A percentile compares a stretch with the other conserved stretches of the same genome.
Conservation (phyloP, 495 filamentous ascomycete genomes). For the Aspergillus bertholletiae region DNA sequence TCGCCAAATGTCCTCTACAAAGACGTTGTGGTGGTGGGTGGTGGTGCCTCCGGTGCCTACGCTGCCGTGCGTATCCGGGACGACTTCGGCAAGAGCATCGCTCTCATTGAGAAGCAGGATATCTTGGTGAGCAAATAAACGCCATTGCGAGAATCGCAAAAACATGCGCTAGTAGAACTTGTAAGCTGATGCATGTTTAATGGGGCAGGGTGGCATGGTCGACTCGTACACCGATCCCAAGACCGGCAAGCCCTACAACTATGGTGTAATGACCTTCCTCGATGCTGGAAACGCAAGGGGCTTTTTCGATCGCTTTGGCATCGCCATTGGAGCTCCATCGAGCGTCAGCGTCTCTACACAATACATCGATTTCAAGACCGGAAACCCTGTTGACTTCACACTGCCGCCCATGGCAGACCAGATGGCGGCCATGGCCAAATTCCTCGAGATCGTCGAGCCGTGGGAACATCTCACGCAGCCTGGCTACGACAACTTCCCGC, state of each 20-base stretch:
- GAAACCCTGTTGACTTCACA: constrained; percentile 21
- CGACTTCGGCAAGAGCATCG: constrained; percentile 33
- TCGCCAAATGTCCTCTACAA: constrained; percentile 6
- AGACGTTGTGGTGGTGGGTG: constrained; percentile 44
- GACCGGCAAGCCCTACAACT: constrained; percentile 31
- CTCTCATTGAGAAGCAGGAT: constrained; percentile 36
- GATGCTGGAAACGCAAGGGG: constrained; percentile 27
- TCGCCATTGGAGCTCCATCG: constrained; percentile 20
- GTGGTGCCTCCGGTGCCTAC: constrained; percentile 46
- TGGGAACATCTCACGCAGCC: constrained; percentile 36
- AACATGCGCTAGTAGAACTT: background rate
- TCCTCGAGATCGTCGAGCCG: constrained; percentile 27
- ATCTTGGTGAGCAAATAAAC: constrained; percentile 26
- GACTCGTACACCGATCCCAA: constrained; percentile 35
- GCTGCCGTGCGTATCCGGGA: constrained; percentile 46
- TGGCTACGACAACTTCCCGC: constrained; percentile 36
- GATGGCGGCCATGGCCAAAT: constrained; percentile 31
- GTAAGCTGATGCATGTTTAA: constrained; percentile 6
- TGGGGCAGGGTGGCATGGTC: constrained; percentile 43
- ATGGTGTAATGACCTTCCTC: constrained; percentile 39
- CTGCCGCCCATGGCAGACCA: constrained; percentile 17
- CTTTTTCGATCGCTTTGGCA: constrained; percentile 42
- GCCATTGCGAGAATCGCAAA: background rate
- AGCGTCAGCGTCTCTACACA: constrained; percentile 15
- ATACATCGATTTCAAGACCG: constrained; percentile 40